Conservation (phyloP, 441 rosid species). For the Dalechampia spathulata region DNA sequence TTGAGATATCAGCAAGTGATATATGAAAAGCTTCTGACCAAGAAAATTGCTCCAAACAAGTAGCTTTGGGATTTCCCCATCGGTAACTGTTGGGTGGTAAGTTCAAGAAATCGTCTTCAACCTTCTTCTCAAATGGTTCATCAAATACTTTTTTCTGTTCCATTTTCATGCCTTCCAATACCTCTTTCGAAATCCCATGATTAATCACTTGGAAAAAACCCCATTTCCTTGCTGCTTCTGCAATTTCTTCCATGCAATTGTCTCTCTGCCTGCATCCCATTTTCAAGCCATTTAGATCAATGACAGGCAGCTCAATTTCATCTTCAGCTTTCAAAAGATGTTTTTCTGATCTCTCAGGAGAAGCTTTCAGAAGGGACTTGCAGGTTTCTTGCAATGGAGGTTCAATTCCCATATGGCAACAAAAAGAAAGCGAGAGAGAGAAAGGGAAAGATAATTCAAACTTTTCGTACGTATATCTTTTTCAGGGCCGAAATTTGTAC, state of each 20-base stretch:
- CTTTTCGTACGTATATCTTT: too few species aligned
- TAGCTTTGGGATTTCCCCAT: slow-evolving; percentile 70
- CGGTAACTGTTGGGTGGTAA: slow-evolving; percentile 39
- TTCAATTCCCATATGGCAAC: slow-evolving; percentile 11
- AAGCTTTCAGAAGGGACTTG: slow-evolving; percentile 21
- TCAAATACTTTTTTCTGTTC: slow-evolving; percentile 43
- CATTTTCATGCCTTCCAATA: slow-evolving; percentile 28
- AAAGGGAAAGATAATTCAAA: too few species aligned
- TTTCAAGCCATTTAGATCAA: slow-evolving; percentile 37
- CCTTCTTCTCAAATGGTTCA: slow-evolving; percentile 39
- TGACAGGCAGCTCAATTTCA: slow-evolving; percentile 42
- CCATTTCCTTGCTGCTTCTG: slow-evolving; percentile 46
- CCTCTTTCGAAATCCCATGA: slow-evolving; percentile 45
- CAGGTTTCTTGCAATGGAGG: slow-evolving; percentile 36
- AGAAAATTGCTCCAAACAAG: slow-evolving; percentile 39
- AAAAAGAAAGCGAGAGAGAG: too few species aligned
- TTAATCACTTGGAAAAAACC: slow-evolving; percentile 63
- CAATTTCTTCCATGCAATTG: slow-evolving; percentile 35
- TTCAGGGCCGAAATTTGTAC: too few species aligned
- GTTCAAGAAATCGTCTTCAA: slow-evolving; percentile 22
- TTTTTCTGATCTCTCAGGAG: background rate
- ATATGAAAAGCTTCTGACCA: slow-evolving; percentile 74
- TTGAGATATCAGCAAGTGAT: slow-evolving; percentile 37
- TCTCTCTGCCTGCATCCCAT: slow-evolving; percentile 19
- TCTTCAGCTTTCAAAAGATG: background rate